A percentile compares a stretch with the other conserved stretches of the same genome.
These are phyloP conservation scores for Populus pruinosa DNA, from an alignment of 345 rosid genomes.

Conservation along the genomic window DNA sequence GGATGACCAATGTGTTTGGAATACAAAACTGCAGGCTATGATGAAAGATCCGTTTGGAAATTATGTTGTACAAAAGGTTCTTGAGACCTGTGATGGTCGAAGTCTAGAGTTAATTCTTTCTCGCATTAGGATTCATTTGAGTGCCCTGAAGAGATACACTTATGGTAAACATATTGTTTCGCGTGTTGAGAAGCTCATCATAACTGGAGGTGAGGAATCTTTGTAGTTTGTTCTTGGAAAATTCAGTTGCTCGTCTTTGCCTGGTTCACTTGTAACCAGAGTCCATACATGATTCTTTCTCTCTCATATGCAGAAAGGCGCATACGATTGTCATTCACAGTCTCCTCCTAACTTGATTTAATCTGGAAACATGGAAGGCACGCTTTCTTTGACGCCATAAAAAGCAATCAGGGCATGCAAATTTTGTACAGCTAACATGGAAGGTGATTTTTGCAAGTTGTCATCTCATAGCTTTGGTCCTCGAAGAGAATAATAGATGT, in stretches of 20 bases:
- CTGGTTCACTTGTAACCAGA: neutral
- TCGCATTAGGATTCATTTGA: conserved; percentile 84
- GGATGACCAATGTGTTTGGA: neutral
- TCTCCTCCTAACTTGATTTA: conserved; percentile 19
- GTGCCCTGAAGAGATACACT: conserved; percentile 83
- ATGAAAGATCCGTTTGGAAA: conserved; percentile 99
- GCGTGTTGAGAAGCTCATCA: conserved; percentile 88
- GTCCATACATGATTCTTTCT: conserved; percentile 5
- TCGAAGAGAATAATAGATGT: conserved; percentile 12
- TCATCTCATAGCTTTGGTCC: conserved; percentile 1
- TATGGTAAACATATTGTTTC: conserved; percentile 97
- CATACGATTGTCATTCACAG: conserved; percentile 60
- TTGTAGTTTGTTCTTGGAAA: neutral
- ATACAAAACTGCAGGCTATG: conserved; percentile 69
- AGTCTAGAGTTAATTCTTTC: conserved; percentile 77
- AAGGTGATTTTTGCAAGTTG: conserved; percentile 17
- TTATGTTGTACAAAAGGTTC: conserved; percentile 93
- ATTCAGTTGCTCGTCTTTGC: neutral
- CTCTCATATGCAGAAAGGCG: conserved; percentile 66
- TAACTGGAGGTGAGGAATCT: conserved; percentile 71
- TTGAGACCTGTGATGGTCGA: conserved; percentile 87
- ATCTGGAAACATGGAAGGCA: conserved; percentile 2
- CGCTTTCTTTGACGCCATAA: conserved; percentile 12
- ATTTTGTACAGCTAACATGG: conserved; percentile 40
- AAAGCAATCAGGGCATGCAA: neutral